These are phyloP conservation scores for Heterobasidion occidentale DNA, from an alignment of 1,284 basidiomycete species.

Conservation along the genomic window DNA sequence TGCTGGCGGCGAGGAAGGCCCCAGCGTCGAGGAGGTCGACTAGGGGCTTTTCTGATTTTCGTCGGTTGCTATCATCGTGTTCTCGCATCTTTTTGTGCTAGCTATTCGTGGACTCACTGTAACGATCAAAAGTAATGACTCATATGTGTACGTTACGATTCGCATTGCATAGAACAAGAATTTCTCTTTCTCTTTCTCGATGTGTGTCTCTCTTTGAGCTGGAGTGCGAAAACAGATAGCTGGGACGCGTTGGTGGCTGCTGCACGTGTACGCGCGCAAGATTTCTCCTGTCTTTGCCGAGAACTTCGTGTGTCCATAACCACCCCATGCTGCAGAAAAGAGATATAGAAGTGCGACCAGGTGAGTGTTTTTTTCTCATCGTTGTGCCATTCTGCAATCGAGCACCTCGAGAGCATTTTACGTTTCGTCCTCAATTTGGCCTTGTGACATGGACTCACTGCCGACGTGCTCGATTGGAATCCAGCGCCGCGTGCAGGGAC, in stretches of 20 bases:
- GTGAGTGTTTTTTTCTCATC: no score
- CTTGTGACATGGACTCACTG: no score
- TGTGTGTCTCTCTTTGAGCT: background rate
- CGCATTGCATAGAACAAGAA: slow-evolving; percentile 12
- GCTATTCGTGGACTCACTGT: slow-evolving; percentile 6
- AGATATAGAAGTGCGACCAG: no score
- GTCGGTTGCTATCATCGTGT: slow-evolving; percentile 5
- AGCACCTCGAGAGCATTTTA: no score
- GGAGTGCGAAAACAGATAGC: background rate
- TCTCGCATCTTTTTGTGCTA: slow-evolving; percentile 6
- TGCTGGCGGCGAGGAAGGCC: slow-evolving; percentile 55
- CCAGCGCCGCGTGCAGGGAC: no score
- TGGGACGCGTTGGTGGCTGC: background rate
- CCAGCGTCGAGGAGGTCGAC: slow-evolving; percentile 86
- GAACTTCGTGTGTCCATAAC: no score
- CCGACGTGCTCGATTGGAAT: no score
- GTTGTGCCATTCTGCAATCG: no score
- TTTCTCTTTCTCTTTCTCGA: slow-evolving; percentile 3
- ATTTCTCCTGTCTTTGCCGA: no score
- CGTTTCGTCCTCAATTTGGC: no score
- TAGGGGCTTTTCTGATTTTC: slow-evolving; percentile 26
- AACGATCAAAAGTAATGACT: slow-evolving; percentile 18
- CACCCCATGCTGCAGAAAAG: no score
- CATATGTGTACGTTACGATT: slow-evolving; percentile 14
- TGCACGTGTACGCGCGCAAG: no score